Conservation (phyloP, 1,139 yeast species). For the Debaryomyces subglobosus region DNA sequence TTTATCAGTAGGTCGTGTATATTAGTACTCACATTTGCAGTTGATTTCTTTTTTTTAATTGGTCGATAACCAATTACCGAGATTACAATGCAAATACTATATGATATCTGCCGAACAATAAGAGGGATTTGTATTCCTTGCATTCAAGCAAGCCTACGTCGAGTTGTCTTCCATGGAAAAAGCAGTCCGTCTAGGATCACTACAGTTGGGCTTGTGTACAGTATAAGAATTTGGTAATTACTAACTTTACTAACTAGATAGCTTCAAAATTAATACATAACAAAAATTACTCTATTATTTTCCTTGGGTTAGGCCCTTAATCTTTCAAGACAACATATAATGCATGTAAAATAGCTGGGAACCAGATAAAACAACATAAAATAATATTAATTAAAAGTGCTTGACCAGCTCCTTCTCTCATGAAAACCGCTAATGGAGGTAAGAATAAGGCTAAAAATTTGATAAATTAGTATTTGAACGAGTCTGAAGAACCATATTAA, state of each 20-base stretch:
- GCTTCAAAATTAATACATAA: neutral
- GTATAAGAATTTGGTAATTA: neutral
- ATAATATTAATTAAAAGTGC: constrained; percentile 64
- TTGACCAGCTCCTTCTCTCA: constrained; percentile 63
- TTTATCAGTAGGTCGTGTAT: constrained; percentile 7
- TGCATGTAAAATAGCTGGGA: constrained; percentile 80
- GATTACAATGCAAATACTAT: neutral
- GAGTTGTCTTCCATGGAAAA: neutral
- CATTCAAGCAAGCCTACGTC: neutral
- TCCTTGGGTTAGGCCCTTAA: constrained; percentile 12
- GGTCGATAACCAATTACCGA: constrained; percentile 8
- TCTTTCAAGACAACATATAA: constrained; percentile 57
- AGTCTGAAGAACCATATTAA: neutral
- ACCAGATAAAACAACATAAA: constrained; percentile 65
- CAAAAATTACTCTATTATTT: neutral
- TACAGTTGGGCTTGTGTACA: neutral
- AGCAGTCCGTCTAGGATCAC: neutral
- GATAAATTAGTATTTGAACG: constrained; percentile 11
- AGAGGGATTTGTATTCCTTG: neutral
- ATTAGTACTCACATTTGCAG: constrained; percentile 5
- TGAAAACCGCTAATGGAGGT: constrained; percentile 75
- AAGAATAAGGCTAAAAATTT: constrained; percentile 52
- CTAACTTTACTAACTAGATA: neutral
- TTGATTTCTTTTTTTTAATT: constrained; percentile 6
- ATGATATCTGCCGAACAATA: neutral